Evolutionary conservation across 2,329 filamentous ascomycete species (phyloP), one percentile per base, ranked within the genome.

Genomic region (Leptographium galeiforme): DNA sequence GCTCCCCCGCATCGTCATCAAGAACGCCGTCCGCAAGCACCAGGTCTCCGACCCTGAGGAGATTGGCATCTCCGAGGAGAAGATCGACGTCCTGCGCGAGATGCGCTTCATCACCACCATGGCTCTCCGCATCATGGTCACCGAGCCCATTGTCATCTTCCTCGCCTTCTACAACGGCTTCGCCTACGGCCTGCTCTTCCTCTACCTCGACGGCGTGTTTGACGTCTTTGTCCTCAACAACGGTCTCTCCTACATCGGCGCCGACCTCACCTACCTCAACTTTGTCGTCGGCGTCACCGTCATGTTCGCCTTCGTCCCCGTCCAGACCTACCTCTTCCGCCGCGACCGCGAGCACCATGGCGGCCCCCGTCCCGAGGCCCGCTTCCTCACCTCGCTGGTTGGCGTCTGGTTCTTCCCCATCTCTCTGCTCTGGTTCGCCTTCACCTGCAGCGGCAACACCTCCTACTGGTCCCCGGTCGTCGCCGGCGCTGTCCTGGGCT

Each of bases 211-310:
- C 39, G 53, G 53, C 33, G 53, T 54, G 45, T 54, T 54, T 14
- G 39, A 54, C 39, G 53, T 54, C 18, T 54, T 54, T 19, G 53
- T 54, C 44, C 13, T 54, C 41, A 54, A 54, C 53, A 54, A 54
- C 45, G 49, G 50, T 11, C 53, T 54, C 5, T 54, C 53, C 14
- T 51, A 54, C 53, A 54, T 54, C 16, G 53, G 49, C 33, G 53
- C 53, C 18, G 53, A 54, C 45, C 53, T 54, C n/a, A 54, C 53
- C n/a, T 54, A 54, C 49, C 53, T 54, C 49, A 54, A 54, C 49
- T 54, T 54, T 45, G 40, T 54, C 44, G 53, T 54, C 49, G 53
- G 53, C 18, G 53, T 54, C 18, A 48, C 53, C 44, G 53, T 54
- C 44, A 54, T 51, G 44, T 54, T 54, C 45, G 10, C 13, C 49